phyloP scores from a whole-genome alignment of 768 basidiomycete genomes.

The Leccinum subgranulosum region DNA sequence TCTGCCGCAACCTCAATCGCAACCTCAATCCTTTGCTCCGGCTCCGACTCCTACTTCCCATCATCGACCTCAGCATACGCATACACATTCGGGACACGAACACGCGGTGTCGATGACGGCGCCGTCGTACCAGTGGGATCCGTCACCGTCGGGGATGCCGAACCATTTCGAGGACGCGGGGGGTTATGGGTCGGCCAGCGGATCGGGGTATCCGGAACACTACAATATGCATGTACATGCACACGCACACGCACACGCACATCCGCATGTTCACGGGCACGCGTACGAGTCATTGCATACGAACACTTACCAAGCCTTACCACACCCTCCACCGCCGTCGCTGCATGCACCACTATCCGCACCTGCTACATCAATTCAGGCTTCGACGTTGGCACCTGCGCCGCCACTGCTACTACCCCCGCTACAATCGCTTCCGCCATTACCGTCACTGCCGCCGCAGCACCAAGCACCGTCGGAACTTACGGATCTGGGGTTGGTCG shows the following conservation, averaged over 20 bases:
- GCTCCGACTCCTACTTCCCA: neutral
- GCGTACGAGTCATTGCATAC: neutral
- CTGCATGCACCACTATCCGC: neutral
- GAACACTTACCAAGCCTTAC: neutral
- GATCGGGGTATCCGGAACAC: neutral
- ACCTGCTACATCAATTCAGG: neutral
- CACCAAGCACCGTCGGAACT: constrained; percentile 40
- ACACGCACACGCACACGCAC: constrained; percentile 17
- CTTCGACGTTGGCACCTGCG: neutral
- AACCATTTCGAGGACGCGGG: neutral
- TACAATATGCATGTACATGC: constrained; percentile 4
- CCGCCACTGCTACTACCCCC: neutral
- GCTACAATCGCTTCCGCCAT: neutral
- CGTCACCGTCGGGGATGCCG: constrained; percentile 1
- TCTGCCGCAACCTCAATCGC: constrained; percentile 1
- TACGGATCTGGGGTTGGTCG: constrained; percentile 58
- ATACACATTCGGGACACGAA: constrained; percentile 18
- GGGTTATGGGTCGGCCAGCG: neutral
- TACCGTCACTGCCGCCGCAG: neutral
- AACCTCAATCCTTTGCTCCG: neutral
- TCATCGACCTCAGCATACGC: neutral
- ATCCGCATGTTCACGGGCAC: neutral
- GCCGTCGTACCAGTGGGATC: constrained; percentile 17
- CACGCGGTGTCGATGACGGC: constrained; percentile 10
- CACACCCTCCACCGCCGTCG: neutral